A percentile compares a stretch with the other conserved stretches of the same genome.
phyloP scores from a whole-genome alignment of 805 yeast species.

The Starmerella tilneyi region DNA sequence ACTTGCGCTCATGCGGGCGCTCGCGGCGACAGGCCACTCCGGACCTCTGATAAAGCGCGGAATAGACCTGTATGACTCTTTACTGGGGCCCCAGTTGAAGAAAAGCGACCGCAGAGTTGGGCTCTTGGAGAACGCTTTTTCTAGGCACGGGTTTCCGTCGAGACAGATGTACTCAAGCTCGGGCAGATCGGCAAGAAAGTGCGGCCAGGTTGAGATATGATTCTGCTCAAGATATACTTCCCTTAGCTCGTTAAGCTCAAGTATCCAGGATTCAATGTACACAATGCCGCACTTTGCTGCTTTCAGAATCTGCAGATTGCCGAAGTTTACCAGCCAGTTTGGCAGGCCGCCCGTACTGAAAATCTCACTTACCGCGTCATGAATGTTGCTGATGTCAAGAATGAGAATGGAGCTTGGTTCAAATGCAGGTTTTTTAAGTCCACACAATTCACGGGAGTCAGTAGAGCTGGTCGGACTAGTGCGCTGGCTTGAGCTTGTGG shows the following conservation, averaged over 20 bases:
- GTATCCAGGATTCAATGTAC: slow-evolving; percentile 15
- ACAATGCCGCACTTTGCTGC: slow-evolving; percentile 14
- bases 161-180: slow-evolving; percentile 6
- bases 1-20: slow-evolving; percentile 7
- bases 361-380: neutral
- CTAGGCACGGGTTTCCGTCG: slow-evolving; percentile 21
- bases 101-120: slow-evolving; percentile 16
- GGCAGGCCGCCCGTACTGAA: slow-evolving; percentile 15
- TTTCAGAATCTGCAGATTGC: slow-evolving; percentile 3
- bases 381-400: slow-evolving; percentile 6
- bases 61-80: neutral
- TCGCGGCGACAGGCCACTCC: slow-evolving; percentile 17
- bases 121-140: slow-evolving; percentile 17
- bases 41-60: slow-evolving; percentile 17
- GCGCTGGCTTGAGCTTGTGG: too few species aligned
- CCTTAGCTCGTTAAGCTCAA: slow-evolving; percentile 2
- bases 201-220: slow-evolving; percentile 20
- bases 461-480: too few species aligned
- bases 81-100: slow-evolving; percentile 7
- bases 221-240: slow-evolving; percentile 16
- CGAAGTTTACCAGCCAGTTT: slow-evolving; percentile 14
- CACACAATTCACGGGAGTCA: too few species aligned
- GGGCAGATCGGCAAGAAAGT: slow-evolving; percentile 11
- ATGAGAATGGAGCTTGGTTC: neutral
- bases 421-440: neutral